Evolutionary conservation across 1,139 yeast genomes (phyloP).

Genomic region (Suhomyces yuchorum): DNA sequence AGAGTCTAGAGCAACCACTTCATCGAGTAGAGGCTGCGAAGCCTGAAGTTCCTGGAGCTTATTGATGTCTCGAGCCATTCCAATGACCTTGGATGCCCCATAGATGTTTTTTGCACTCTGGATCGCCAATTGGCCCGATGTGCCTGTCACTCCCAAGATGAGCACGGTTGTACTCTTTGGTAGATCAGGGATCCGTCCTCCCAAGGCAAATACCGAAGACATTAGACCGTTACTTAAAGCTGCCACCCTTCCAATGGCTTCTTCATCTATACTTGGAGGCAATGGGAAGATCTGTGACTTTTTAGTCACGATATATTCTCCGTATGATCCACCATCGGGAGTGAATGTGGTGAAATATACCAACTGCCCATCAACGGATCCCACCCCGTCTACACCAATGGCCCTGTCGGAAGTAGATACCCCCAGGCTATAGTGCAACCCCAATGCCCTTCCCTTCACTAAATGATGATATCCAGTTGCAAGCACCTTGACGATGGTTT

Average conservation of each 20-base stretch:
- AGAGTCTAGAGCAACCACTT: constrained; percentile 11
- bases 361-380: constrained; percentile 15
- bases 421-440: constrained; percentile 18
- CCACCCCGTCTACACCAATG: constrained; percentile 22
- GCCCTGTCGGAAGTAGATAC: constrained; percentile 5
- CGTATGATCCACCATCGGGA: constrained; percentile 16
- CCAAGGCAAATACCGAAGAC: constrained; percentile 16
- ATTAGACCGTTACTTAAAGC: constrained; percentile 18
- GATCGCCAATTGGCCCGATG: constrained; percentile 22
- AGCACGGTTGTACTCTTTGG: constrained; percentile 16
- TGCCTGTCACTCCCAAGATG: constrained; percentile 23
- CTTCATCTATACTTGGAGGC: constrained; percentile 11
- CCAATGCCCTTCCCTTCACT: constrained; percentile 21
- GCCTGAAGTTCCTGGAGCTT: constrained; percentile 13
- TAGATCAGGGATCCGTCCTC: constrained; percentile 14
- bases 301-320: constrained; percentile 14
- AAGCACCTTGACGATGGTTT: constrained; percentile 19
- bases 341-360: constrained; percentile 17
- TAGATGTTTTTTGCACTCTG: constrained; percentile 18
- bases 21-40: constrained; percentile 15
- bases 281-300: constrained; percentile 13
- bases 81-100: constrained; percentile 21
- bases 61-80: constrained; percentile 14
- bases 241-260: constrained; percentile 17
- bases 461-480: constrained; percentile 23